Base-by-base conservation (phyloP, 225 moss, liverwort and hornwort species). In the Polytrichum formosum region DNA sequence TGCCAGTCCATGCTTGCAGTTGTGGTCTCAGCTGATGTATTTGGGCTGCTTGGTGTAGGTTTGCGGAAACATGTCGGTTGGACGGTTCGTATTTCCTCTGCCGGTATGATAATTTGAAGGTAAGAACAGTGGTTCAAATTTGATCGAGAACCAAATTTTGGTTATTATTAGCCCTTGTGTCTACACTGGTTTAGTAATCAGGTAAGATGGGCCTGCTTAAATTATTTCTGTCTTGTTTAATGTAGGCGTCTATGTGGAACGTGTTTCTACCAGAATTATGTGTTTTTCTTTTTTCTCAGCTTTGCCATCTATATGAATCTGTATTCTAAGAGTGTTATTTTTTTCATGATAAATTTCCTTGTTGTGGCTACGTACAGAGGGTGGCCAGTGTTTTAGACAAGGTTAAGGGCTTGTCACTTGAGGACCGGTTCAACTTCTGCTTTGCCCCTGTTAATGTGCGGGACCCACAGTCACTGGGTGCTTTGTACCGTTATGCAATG, bases 21-120 rank as follows among this genome's bases (percentile, higher is more conserved):
- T 0, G 35, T 35, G 35, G 9, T 35, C 35, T 35, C 35, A 35
- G 35, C 35, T 35, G 35, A 35, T 35, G 35, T 35, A 35, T 35
- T 35, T 35, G 35, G 35, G 9, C 35, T 56, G 56, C 55, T 65
- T 72, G 63, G 68, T 75, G 62, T 80, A 96, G 93, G 70, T 98
- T 98, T 83, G 86, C 91, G 7, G 92, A 98, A 73, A 98, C 92
- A 22, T 98, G 98, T 80, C 86, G 84, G 71, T 88, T 98, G 75
- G 98, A 98, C 66, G 98, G 98, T 71, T 76, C 98, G 7, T 98
- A 88, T 72, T 98, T 94, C 72, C 94, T 98, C 19, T 94, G 98
- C 73, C 94, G 98, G 25, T 94, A 98, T 72, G 98, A 98, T 74
- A 94, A 98, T 73, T 77, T 98, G 55, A 98, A 98, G 84, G 96